Evolutionary conservation across 768 basidiomycete species (phyloP), one percentile per base, ranked within the genome.

Genomic region (Mycena sanguinolenta): DNA sequence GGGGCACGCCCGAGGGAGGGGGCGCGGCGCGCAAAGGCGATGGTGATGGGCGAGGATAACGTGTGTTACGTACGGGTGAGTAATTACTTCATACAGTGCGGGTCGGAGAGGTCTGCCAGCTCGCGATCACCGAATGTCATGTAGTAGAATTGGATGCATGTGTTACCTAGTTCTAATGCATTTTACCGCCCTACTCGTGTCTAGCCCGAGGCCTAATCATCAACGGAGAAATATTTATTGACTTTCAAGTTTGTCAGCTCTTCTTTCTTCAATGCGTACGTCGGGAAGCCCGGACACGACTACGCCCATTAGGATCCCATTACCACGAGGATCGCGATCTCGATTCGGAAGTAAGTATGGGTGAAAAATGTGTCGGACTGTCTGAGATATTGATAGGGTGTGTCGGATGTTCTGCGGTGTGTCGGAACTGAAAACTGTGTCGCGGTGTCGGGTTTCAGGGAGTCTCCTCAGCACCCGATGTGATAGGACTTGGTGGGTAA

Each of bases 261-360:
- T 49, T 49, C n/a, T 49, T 49, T 49, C n/a, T 49, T 49, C 46
- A 49, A 49, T 49, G 46, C 46, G 46, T 49, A 49, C 46, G 46
- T 49, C 46, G 46, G 46, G n/a, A 49, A 49, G 46, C 46, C n/a
- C 6, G n/a, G 19, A 49, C 46, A 49, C 46, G n/a, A 49, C n/a
- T 49, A 49, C n/a, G 46, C 46, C 46, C 46, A 49, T 23, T 49
- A 23, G 46, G 46, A 49, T 49, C 46, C 46, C 46, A 49, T 49
- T 23, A 49, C 46, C 46, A 49, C 46, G 46, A 49, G 46, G 46
- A 49, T 49, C 46, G 46, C 46, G 46, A 49, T 49, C 46, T 21
- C 46, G 46, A 49, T 49, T 49, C 46, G 46, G 46, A 49, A 49
- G 46, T 49, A 49, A 49, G 46, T 49, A 49, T 23, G 46, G 46